Base-by-base conservation (phyloP, 1,139 yeast species). In the Zygoascus sp. region DNA sequence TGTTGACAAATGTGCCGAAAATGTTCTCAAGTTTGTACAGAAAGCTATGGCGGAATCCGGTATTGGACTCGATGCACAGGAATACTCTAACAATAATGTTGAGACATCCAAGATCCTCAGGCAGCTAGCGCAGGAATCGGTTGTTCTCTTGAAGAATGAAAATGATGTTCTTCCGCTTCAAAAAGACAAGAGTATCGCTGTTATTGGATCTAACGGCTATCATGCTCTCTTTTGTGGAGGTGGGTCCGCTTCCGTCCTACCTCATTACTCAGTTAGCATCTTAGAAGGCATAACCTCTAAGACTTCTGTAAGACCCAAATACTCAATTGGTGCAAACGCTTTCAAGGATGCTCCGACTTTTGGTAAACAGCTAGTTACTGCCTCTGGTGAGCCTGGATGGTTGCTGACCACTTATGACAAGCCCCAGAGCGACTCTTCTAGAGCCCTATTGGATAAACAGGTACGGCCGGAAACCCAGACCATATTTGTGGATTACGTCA, bases 91-190 rank as follows among this genome's bases (percentile, higher is more conserved):
- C 55, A 67, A 72, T 50, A 70, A 72, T 15, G 70, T 73, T 5
- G 76, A 74, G 50, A 76, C 81, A 1, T 53, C 68, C 27, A 62
- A 59, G 0, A 57, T 74, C 8, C 63, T 79, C 49, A 69, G 82
- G 58, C 63, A 69, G 53, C 58, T 75, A 5, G 81, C 78, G 23
- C 72, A 65, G 39, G 82, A 78, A 50, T 66, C 79, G 3, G 59
- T 40, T 43, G 82, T 79, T 2, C 61, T 80, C 52, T 68, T 80
- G 58, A 79, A 73, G 56, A 79, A 80, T 60, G 78, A 77, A 21
- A 59, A 62, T 43, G 52, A 58, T 23, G 40, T 76, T 5, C 65
- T 79, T 40, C 79, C 48, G 60, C 75, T 56, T 77, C 20, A 66
- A 41, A 66, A 66, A 51, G 51, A 61, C 15, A 72, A 72, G 40